phyloP scores from a whole-genome alignment of 768 basidiomycete genomes.

The Baorangia bicolor region DNA sequence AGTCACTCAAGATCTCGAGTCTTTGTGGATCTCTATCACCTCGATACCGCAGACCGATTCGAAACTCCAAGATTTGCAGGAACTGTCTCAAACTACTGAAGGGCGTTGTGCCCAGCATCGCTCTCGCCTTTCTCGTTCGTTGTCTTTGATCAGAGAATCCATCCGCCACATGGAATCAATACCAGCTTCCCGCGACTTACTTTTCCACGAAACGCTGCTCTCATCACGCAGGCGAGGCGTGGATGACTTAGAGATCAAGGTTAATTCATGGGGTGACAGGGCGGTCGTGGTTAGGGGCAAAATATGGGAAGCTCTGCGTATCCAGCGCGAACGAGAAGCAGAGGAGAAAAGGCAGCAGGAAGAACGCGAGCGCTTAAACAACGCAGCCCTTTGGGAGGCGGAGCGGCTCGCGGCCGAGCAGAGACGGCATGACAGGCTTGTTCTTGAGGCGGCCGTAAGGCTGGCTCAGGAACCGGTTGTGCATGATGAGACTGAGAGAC shows the following conservation, averaged over 20 bases:
- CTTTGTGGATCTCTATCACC: constrained; percentile 38
- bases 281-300: constrained; percentile 31
- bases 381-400: constrained; percentile 36
- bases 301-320: constrained; percentile 38
- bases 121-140: constrained; percentile 42
- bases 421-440: constrained; percentile 31
- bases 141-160: constrained; percentile 54
- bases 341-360: constrained; percentile 20
- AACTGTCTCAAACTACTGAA: constrained; percentile 39
- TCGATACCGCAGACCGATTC: constrained; percentile 27
- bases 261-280: constrained; percentile 49
- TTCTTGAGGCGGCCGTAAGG: background rate
- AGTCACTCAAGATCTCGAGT: constrained; percentile 40
- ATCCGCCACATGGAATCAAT: constrained; percentile 55
- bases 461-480: constrained; percentile 15
- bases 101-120: constrained; percentile 34
- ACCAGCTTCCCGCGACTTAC: constrained; percentile 42
- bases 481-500: constrained; percentile 28
- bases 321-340: constrained; percentile 27
- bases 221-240: constrained; percentile 47
- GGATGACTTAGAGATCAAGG: constrained; percentile 49
- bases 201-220: constrained; percentile 49
- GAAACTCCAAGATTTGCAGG: constrained; percentile 36
- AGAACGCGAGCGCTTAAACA: constrained; percentile 28
- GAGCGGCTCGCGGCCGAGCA: constrained; percentile 30